phyloP scores from a whole-genome alignment of 148 eudicot species.

The Polygonum maritimum region DNA sequence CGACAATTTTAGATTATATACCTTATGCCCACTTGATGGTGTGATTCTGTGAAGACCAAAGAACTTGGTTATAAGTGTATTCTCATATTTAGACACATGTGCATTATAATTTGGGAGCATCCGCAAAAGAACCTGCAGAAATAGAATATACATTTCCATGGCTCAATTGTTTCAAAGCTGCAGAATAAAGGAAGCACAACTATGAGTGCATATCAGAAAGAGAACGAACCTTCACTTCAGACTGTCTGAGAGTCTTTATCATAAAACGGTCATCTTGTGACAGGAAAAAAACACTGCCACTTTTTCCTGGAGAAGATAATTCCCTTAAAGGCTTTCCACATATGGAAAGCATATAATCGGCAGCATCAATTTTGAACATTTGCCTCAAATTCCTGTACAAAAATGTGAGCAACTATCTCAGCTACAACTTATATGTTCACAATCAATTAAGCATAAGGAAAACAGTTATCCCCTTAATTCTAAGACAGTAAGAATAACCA shows the following conservation, averaged over 20 bases:
- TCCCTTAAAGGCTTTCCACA: slow-evolving; percentile 96
- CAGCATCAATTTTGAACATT: slow-evolving; percentile 96
- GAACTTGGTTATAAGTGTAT: slow-evolving; percentile 91
- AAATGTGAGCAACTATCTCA: not conserved
- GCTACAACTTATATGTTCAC: not conserved
- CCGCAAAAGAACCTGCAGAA: slow-evolving; percentile 67
- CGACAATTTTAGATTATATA: slow-evolving; percentile 12
- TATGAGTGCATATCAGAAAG: not conserved
- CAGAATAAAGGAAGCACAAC: not conserved
- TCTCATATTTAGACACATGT: slow-evolving; percentile 78
- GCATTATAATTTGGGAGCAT: slow-evolving; percentile 91
- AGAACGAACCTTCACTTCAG: slow-evolving; percentile 82
- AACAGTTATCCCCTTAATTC: not conserved
- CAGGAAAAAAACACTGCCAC: slow-evolving; percentile 92
- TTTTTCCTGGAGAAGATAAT: slow-evolving; percentile 95
- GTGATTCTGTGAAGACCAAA: slow-evolving; percentile 96
- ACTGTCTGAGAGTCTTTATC: slow-evolving; percentile 88
- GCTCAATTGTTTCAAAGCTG: not conserved
- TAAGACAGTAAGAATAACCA: slow-evolving; percentile 8
- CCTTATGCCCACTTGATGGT: slow-evolving; percentile 97
- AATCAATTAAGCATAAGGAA: not conserved
- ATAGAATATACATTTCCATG: not conserved
- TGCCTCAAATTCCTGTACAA: slow-evolving; percentile 68
- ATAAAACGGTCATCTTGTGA: slow-evolving; percentile 99
- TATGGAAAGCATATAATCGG: slow-evolving; percentile 96